Conservation (phyloP, 2,329 filamentous ascomycete species). For the Trichoderma oligosporum region DNA sequence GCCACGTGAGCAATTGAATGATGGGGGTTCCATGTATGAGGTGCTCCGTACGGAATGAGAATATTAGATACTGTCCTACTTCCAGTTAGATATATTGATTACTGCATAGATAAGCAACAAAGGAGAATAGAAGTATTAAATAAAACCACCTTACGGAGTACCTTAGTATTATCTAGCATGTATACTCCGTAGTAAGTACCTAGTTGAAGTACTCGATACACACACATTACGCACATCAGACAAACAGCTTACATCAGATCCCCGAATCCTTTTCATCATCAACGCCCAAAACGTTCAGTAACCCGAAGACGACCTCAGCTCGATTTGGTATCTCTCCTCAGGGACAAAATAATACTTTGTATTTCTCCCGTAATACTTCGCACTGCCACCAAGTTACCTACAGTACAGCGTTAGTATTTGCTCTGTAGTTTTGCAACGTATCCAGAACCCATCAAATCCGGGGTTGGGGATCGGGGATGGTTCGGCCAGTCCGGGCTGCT, state of each 20-base stretch:
- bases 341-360: no score
- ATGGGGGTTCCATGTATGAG: background rate
- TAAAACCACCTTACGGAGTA: background rate
- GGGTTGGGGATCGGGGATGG: conserved; percentile 1
- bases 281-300: background rate
- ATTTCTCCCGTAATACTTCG: no score
- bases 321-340: no score
- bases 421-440: no score
- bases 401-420: no score
- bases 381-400: no score
- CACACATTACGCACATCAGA: background rate
- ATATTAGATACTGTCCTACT: no score
- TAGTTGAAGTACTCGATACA: background rate
- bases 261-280: background rate
- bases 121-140: no score
- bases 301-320: background rate
- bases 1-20: conserved; percentile 11
- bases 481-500: conserved; percentile 2
- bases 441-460: conserved; percentile 1
- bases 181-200: no score
- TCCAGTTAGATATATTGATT: no score
- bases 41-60: background rate
- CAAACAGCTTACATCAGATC: conserved; percentile 17
- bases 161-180: no score
- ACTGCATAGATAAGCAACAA: no score